Evolutionary conservation across 805 yeast genomes (phyloP), one percentile per base, ranked within the genome.

Genomic region (Saccharomycopsis sp.): DNA sequence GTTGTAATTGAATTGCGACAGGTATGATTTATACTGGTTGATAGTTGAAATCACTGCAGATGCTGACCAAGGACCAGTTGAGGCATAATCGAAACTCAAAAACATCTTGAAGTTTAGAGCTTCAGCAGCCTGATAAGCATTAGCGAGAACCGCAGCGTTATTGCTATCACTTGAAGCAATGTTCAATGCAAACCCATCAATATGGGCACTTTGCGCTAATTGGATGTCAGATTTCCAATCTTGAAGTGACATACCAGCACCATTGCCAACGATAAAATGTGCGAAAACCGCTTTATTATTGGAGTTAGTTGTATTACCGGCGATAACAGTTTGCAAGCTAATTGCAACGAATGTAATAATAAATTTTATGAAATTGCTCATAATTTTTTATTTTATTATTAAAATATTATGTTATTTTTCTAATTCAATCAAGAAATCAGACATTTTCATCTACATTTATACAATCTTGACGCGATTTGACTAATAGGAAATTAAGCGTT

Each of bases 231-330:
- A 32, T 16, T 32, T 32, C 36, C 36, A 32, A 16, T 32, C 36
- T n/a, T n/a, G 9, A n/a, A 32, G 19, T n/a, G 36, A 8, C 36
- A 32, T 32, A 16, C 36, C 14, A 16, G 16, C 16, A 16, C 14
- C 36, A 16, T 32, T 32, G 14, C 36, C 36, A n/a, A 32, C 36
- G n/a, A 32, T 32, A 16, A 32, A 32, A 32, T 32, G 36, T n/a
- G 36, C 36, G 9, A 32, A n/a, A n/a, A 32, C 36, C 14, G 36
- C 8, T 16, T 32, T 32, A n/a, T n/a, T n/a, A n/a, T n/a, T n/a
- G n/a, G n/a, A n/a, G n/a, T n/a, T n/a, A n/a, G n/a, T n/a, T n/a
- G n/a, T n/a, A n/a, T n/a, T n/a, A n/a, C n/a, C n/a, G n/a, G n/a
- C n/a, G n/a, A n/a, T n/a, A n/a, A n/a, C n/a, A n/a, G n/a, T n/a